These are phyloP conservation scores for Eragrostis nindensis DNA, from an alignment of 176 grass and related monocot species.

Conservation along the genomic window DNA sequence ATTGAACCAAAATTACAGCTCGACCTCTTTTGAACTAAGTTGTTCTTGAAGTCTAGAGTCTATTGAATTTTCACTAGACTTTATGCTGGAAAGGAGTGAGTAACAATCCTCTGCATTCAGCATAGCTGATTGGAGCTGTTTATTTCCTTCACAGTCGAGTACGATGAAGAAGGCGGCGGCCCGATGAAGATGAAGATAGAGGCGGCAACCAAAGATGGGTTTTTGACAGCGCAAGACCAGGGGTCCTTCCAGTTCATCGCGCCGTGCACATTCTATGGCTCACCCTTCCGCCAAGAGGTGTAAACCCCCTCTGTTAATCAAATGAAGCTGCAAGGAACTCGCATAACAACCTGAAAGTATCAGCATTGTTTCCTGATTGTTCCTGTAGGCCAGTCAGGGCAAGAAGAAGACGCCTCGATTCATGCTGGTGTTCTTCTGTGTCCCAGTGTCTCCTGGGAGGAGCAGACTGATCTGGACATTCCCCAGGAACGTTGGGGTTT, in stretches of 20 bases:
- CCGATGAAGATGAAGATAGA: slow-evolving; percentile 71
- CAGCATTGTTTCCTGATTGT: background rate
- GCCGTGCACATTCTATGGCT: slow-evolving; percentile 52
- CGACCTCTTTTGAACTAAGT: too few species aligned
- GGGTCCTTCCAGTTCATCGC: slow-evolving; percentile 59
- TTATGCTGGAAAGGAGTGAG: background rate
- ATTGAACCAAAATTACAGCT: too few species aligned
- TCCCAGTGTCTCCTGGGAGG: slow-evolving; percentile 72
- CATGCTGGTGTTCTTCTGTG: slow-evolving; percentile 70
- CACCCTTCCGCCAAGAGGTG: background rate
- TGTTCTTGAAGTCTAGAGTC: background rate
- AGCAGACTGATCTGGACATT: slow-evolving; percentile 74
- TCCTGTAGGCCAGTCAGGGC: slow-evolving; percentile 12
- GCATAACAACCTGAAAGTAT: background rate
- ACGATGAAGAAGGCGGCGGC: slow-evolving; percentile 67
- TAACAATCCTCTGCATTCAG: background rate
- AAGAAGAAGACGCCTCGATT: slow-evolving; percentile 38
- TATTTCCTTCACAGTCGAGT: slow-evolving; percentile 63
- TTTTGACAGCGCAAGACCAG: slow-evolving; percentile 41
- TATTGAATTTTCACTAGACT: background rate
- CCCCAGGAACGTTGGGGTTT: slow-evolving; percentile 56
- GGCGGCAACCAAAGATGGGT: slow-evolving; percentile 51
- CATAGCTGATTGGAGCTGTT: slow-evolving; percentile 13
- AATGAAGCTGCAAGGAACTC: background rate
- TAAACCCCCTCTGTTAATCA: background rate